A percentile compares a stretch with the other conserved stretches of the same genome.
These are phyloP conservation scores for Jackrogersella multiformis DNA, from an alignment of 495 filamentous ascomycete genomes.

Conservation along the genomic window DNA sequence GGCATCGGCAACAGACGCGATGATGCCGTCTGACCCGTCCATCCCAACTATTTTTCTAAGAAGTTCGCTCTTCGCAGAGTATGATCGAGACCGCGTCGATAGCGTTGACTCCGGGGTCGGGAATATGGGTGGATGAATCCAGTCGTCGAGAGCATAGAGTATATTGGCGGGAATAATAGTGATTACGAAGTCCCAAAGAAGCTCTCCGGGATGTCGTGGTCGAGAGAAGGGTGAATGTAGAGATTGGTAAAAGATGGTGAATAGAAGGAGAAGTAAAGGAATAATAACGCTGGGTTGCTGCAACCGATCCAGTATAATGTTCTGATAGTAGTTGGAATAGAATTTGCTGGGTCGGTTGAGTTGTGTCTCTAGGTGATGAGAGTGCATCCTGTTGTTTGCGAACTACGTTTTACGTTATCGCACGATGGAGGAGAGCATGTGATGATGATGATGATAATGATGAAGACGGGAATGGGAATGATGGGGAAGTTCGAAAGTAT, in stretches of 20 bases:
- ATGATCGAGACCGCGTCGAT: conserved; percentile 40
- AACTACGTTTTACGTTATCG: conserved; percentile 12
- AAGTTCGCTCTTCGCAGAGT: conserved; percentile 72
- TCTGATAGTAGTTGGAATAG: conserved; percentile 31
- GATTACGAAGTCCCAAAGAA: conserved; percentile 73
- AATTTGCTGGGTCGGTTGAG: conserved; percentile 32
- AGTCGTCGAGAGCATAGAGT: conserved; percentile 66
- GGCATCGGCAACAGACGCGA: conserved; percentile 49
- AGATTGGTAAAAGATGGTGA: conserved; percentile 56
- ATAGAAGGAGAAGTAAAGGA: conserved; percentile 50
- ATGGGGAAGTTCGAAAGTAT: conserved; percentile 41
- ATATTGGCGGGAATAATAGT: conserved; percentile 67
- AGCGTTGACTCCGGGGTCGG: conserved; percentile 38
- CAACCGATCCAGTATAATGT: conserved; percentile 44
- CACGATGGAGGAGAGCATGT: conserved; percentile 23
- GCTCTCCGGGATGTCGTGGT: conserved; percentile 50
- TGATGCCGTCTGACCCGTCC: conserved; percentile 57
- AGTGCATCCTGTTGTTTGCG: conserved; percentile 41
- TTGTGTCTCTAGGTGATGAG: conserved; percentile 41
- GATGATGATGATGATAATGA: too few relatives aligned
- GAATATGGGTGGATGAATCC: conserved; percentile 50
- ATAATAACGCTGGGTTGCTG: conserved; percentile 50
- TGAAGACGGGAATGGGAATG: too few relatives aligned
- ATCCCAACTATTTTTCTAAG: conserved; percentile 74
- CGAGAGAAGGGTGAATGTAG: conserved; percentile 43